Evolutionary conservation across 2,329 filamentous ascomycete species (phyloP), one percentile per base, ranked within the genome.

Genomic region (Mycocentrospora acerina): DNA sequence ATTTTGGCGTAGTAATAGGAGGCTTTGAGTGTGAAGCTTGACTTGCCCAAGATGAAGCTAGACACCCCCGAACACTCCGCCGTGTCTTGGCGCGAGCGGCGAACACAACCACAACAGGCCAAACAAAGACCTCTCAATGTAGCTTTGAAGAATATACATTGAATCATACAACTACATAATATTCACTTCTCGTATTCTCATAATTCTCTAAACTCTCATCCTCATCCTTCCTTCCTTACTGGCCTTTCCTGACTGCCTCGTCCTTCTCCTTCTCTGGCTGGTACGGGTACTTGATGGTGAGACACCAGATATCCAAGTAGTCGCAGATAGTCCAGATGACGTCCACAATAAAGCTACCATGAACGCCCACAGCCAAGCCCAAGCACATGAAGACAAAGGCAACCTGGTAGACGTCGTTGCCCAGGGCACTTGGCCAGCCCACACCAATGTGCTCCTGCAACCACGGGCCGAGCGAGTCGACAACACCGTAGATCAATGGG

Each of bases 281-380:
- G 44, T 76, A 75, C 1, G 81, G 81, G 58, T 97, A 84, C 79
- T 98, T 98, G 72, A 98, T 98, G 1, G 88, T 95, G 65, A 98
- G 75, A 65, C 93, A 98, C 89, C 90, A 97, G 53, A 98, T 98
- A 65, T 98, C 93, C 45, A 97, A 77, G 66, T 95, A 95, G 67
- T 98, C 93, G 71, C 93, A 98, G 56, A 98, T 97, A 19, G 89
- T 94, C 43, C 93, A 89, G 53, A 98, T 96, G 40, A 97, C 90
- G 65, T 97, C 93, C 22, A 95, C 87, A 40, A 97, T 89, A 66
- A 98, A 98, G 67, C 90, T 95, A 44, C 89, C 90, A 71, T 98
- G 96, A n/a, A 97, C 83, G 24, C 93, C 93, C 32, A 95, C 67
- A 0, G 86, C 86, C 42, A 88, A 72, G 16, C 93, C 93, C 16